Conservation (phyloP, 78 protist species). For the Cavenderia fasciculata region DNA sequence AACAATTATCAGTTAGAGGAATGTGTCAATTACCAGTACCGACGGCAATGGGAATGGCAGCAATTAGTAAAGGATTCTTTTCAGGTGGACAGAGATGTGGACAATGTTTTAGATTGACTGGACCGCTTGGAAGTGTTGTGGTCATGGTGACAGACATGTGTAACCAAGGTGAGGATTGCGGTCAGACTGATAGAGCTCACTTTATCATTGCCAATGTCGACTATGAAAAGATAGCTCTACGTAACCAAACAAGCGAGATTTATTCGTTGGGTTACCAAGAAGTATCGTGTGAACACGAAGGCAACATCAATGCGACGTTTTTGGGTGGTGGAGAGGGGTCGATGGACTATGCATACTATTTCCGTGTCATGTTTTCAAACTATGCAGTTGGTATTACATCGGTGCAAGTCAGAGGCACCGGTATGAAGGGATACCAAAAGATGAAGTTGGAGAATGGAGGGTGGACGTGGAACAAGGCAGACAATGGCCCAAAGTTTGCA, state of each 20-base stretch:
- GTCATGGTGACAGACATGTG: conserved; percentile 50
- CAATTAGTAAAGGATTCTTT: conserved; percentile 17
- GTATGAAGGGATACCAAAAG: conserved; percentile 8
- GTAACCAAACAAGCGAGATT: neutral
- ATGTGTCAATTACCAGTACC: conserved; percentile 15
- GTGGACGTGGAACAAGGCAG: conserved; percentile 27
- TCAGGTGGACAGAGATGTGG: conserved; percentile 3
- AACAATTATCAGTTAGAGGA: conserved; percentile 20
- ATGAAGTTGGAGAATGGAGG: conserved; percentile 2
- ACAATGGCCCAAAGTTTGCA: conserved; percentile 9
- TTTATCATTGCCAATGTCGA: neutral
- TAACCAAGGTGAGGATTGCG: conserved; percentile 41
- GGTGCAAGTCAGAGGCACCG: conserved; percentile 11
- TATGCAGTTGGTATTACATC: conserved; percentile 1
- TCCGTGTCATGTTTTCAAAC: neutral
- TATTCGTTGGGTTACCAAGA: conserved; percentile 59
- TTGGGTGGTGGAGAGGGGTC: neutral
- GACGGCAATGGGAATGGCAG: neutral
- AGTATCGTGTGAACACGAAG: conserved; percentile 29
- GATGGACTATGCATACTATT: conserved; percentile 33
- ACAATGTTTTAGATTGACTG: conserved; percentile 29
- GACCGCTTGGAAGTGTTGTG: conserved; percentile 6
- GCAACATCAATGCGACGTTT: neutral
- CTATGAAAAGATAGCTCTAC: conserved; percentile 29
- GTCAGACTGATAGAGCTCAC: conserved; percentile 25